Base-by-base conservation (phyloP, 495 filamentous ascomycete genomes). In the Penicillium waksmanii region DNA sequence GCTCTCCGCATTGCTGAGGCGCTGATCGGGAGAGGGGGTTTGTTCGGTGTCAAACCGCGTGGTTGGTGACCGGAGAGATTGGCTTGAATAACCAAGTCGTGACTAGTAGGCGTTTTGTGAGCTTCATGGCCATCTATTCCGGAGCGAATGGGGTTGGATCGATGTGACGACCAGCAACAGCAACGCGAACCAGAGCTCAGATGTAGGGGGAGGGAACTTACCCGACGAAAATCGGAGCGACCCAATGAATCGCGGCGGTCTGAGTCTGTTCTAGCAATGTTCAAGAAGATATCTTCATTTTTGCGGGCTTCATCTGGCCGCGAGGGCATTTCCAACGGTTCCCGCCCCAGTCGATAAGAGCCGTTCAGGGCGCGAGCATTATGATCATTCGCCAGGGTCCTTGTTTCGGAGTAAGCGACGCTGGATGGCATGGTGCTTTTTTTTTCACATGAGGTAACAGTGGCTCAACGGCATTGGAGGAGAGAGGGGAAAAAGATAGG, bases 201-300 rank as follows among this genome's bases (percentile, higher is more conserved):
- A 15, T 44, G 12, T 11, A 25, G 11, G 18, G 52, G 48, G 19
- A 44, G 57, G 43, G 57, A 19, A 80, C 80, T 77, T 65, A 84
- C 82, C 64, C 82, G 66, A 70, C 82, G 74, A 55, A 80, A 73
- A 57, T 80, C 79, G 27, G 78, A 76, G 13, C 77, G 73, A 19
- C 73, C 76, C n/a, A 74, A 61, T 33, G 73, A 75, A 49, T 82
- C 76, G 55, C 76, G 77, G 58, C 75, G 74, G 27, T 66, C 70
- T 13, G 77, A 81, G 60, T 85, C 84, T 2, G 80, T 72, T 56
- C 79, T 79, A 12, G 86, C 86, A 57, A 89, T 83, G 57, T 86
- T 83, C 53, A 89, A 66, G 65, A 89, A 89, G 21, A 89, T 67
- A 72, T 89, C 86, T 53, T 87, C 86, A 55, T 76, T 78, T 51